Evolutionary conservation across 768 basidiomycete species (phyloP), one percentile per base, ranked within the genome.

Genomic region (Chalciporus pseudorubinellus): DNA sequence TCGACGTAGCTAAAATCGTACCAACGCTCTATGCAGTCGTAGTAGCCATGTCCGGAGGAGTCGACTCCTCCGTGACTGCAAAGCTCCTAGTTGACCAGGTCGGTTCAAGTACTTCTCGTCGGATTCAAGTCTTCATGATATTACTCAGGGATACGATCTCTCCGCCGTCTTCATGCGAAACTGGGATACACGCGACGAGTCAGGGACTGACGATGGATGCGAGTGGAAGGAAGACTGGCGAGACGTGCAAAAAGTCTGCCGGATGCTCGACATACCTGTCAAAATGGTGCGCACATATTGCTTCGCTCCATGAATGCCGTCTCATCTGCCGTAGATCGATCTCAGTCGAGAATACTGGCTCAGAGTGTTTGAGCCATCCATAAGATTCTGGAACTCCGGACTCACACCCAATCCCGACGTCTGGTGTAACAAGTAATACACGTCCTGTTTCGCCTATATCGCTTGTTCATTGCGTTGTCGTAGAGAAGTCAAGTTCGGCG

Each of bases 221-320:
- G 91, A 94, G 67, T 98, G 95, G 95, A 87, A 98, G 70, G 87
- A 84, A 52, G 95, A 98, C 61, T 97, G 89, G 89, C 82, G 87
- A 53, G 92, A 95, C 65, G 95, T 97, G 1, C 85, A 85, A 60
- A 72, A 74, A 16, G 89, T 97, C 12, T 93, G 92, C 63, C 78
- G 72, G 45, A 73, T 79, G 59, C 77, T 87, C 20, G 89, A 80
- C 50, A 79, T 93, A 33, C 84, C 89, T n/a, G 85, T 83, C 58
- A 70, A 75, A 59, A 76, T 93, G 80, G 92, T 92, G 20, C 33
- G 55, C 41, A 5, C 18, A 7, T 31, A 13, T 18, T 18, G 34
- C 39, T 29, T 18, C 18, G 31, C 28, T 10, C 14, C 13, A 48
- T 41, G 39, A 44, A 55, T 9, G 41, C 38, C 31, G 18, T 28